Conservation (phyloP, 2,329 filamentous ascomycete species). For the Aspergillus japonicus region DNA sequence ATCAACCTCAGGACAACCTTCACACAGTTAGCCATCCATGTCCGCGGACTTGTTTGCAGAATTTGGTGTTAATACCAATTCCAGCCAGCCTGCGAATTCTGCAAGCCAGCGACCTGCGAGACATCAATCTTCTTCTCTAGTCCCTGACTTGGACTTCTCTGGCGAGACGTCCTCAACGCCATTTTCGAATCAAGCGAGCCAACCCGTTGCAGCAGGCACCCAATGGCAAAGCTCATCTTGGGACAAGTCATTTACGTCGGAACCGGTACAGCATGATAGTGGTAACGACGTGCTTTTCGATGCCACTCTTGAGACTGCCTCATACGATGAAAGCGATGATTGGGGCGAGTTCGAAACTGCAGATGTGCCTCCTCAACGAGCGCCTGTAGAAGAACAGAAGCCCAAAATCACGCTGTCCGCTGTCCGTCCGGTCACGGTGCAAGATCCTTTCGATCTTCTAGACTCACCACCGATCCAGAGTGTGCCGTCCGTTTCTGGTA, state of each 20-base stretch:
- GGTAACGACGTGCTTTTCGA: slow-evolving; percentile 63
- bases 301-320: slow-evolving; percentile 41
- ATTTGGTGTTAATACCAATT: slow-evolving; percentile 39
- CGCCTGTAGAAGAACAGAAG: not conserved
- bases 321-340: slow-evolving; percentile 38
- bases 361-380: slow-evolving; percentile 16
- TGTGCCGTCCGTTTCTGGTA: slow-evolving; percentile 13
- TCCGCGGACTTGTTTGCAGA: slow-evolving; percentile 56
- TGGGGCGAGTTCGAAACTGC: slow-evolving; percentile 49
- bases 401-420: not conserved
- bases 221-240: slow-evolving; percentile 10
- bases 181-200: not conserved
- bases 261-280: slow-evolving; percentile 25
- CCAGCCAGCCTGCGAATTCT: slow-evolving; percentile 18
- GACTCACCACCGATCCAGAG: slow-evolving; percentile 32
- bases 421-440: not conserved
- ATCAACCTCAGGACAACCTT: not conserved
- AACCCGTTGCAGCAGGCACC: not conserved
- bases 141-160: slow-evolving; percentile 23
- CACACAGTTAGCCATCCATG: slow-evolving; percentile 37
- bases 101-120: slow-evolving; percentile 9
- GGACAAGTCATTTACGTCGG: slow-evolving; percentile 12
- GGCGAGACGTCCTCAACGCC: slow-evolving; percentile 21
- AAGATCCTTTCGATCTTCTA: slow-evolving; percentile 14
- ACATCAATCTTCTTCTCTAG: slow-evolving; percentile 21